Evolutionary conservation across 345 rosid genomes (phyloP).

Genomic region (Populus alba): DNA sequence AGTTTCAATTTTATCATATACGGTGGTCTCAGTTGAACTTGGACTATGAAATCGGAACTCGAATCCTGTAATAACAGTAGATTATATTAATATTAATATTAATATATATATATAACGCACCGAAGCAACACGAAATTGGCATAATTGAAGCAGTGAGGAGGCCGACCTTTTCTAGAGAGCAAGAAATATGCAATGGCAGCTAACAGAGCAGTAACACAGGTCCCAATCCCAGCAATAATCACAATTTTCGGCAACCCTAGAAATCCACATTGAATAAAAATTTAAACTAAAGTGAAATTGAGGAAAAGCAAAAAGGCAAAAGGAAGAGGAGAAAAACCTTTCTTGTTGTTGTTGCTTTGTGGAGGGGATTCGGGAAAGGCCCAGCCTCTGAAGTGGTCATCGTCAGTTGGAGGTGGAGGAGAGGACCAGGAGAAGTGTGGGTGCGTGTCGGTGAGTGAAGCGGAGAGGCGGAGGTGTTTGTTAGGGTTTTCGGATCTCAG

Average conservation of each 20-base stretch:
- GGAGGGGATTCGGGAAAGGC: constrained; percentile 40
- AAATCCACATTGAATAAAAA: background rate
- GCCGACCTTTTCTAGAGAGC: constrained; percentile 51
- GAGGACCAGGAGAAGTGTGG: constrained; percentile 52
- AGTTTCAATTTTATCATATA: constrained; percentile 11
- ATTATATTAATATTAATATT: too few relatives aligned
- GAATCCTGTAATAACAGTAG: constrained; percentile 43
- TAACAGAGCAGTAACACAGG: constrained; percentile 44
- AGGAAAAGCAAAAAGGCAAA: background rate
- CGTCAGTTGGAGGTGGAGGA: constrained; percentile 23
- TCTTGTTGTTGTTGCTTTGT: constrained; percentile 24
- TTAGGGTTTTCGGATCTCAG: constrained; percentile 28
- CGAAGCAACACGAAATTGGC: background rate
- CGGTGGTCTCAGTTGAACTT: constrained; percentile 22
- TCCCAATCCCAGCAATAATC: constrained; percentile 52
- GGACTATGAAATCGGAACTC: constrained; percentile 37
- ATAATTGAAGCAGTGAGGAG: background rate
- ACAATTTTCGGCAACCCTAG: constrained; percentile 49
- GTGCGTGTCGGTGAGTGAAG: constrained; percentile 35
- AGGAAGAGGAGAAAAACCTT: constrained; percentile 29
- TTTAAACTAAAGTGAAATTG: background rate
- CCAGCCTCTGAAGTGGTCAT: constrained; percentile 60
- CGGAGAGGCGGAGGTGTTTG: constrained; percentile 33
- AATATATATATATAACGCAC: background rate
- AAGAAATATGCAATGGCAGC: constrained; percentile 62